Conservation (phyloP, 192 early-diverging fungal species). For the Linderina pennispora region DNA sequence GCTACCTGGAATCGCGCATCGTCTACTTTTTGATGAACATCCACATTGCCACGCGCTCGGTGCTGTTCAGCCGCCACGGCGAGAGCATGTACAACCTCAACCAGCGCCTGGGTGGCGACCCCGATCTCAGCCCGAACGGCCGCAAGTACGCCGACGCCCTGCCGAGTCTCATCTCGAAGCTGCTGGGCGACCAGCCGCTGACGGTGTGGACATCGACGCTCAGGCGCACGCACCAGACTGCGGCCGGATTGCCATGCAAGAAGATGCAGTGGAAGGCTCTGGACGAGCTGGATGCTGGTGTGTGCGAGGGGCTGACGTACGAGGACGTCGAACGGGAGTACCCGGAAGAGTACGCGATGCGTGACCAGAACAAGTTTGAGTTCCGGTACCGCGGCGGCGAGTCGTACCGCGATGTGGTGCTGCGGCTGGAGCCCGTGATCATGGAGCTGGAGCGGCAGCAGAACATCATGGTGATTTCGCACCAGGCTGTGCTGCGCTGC, state of each 20-base stretch:
- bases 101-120: constrained; percentile 94
- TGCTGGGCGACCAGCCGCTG: constrained; percentile 68
- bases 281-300: constrained; percentile 95
- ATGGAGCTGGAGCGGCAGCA: constrained; percentile 99
- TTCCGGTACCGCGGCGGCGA: constrained; percentile 80
- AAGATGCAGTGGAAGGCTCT: constrained; percentile 96
- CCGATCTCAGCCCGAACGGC: constrained; percentile 81
- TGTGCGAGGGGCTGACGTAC: constrained; percentile 98
- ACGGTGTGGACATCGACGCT: constrained; percentile 98
- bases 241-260: constrained; percentile 68
- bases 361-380: constrained; percentile 96
- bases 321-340: constrained; percentile 94
- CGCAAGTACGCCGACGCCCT: constrained; percentile 77
- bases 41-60: constrained; percentile 89
- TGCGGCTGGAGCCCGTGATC: constrained; percentile 95
- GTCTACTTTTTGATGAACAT: constrained; percentile 99
- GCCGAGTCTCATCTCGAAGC: constrained; percentile 70
- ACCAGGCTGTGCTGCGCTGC: constrained; percentile 96
- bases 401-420: constrained; percentile 95
- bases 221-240: constrained; percentile 89
- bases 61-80: constrained; percentile 91
- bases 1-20: constrained; percentile 93
- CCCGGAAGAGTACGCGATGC: constrained; percentile 89
- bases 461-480: constrained; percentile 93
- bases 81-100: constrained; percentile 91